A percentile compares a stretch with the other conserved stretches of the same genome.
phyloP scores from a whole-genome alignment of 1,284 basidiomycete genomes.

The Cryptococcus sp. region DNA sequence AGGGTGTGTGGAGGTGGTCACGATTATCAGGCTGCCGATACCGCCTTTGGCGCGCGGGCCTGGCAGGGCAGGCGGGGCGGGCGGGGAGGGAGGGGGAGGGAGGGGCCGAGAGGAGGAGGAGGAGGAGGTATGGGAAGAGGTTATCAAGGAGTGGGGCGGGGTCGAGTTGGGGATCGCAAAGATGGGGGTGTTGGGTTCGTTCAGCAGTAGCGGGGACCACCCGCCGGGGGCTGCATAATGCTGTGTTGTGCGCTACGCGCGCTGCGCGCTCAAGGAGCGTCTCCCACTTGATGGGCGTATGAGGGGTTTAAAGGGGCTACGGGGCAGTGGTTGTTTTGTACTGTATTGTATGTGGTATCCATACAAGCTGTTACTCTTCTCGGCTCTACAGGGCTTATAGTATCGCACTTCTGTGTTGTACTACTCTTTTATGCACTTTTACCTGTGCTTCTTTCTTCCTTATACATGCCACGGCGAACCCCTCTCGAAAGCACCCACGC shows the following conservation, averaged over 20 bases:
- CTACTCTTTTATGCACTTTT: neutral
- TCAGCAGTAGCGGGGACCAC: too few relatives aligned
- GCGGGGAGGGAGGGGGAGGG: conserved; percentile 14
- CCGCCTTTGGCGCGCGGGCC: conserved; percentile 5
- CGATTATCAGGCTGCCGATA: conserved; percentile 42
- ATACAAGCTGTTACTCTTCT: too few relatives aligned
- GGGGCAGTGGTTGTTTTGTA: too few relatives aligned
- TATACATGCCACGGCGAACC: too few relatives aligned
- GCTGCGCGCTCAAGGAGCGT: too few relatives aligned
- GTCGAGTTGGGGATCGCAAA: conserved; percentile 29
- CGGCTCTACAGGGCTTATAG: neutral
- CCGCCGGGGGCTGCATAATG: too few relatives aligned
- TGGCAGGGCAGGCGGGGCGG: neutral
- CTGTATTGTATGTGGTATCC: too few relatives aligned
- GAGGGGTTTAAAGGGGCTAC: too few relatives aligned
- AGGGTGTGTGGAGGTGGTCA: conserved; percentile 34
- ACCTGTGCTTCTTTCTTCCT: too few relatives aligned
- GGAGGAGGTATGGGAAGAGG: conserved; percentile 23
- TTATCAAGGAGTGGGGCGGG: conserved; percentile 32
- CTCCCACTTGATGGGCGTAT: too few relatives aligned
- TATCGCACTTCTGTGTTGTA: neutral
- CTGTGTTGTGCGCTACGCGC: too few relatives aligned
- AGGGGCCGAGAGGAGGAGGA: neutral
- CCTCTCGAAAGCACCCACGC: too few relatives aligned
- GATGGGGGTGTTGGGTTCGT: conserved; percentile 10